These are phyloP conservation scores for Solanum piurae DNA, from an alignment of 257 asterid species.

Conservation along the genomic window DNA sequence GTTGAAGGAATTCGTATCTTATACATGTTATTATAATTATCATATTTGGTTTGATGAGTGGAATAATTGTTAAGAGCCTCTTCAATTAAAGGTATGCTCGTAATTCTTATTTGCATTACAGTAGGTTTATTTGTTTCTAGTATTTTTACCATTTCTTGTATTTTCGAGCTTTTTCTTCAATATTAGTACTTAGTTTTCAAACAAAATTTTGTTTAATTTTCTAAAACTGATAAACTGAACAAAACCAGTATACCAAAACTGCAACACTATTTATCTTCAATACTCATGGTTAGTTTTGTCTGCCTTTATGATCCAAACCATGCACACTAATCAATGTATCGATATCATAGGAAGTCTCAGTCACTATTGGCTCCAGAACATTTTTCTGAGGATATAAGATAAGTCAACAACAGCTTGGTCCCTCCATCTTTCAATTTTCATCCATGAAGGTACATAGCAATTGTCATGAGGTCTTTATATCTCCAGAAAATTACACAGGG, in stretches of 20 bases:
- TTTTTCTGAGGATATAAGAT: neutral
- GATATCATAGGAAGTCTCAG: neutral
- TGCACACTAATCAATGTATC: neutral
- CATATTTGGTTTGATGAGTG: neutral
- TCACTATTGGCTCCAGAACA: neutral
- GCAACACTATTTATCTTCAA: neutral
- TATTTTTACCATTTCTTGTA: neutral
- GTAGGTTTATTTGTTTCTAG: neutral
- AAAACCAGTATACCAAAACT: neutral
- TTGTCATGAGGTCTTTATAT: neutral
- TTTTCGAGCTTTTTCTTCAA: neutral
- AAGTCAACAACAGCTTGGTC: neutral
- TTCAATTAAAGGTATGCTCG: neutral
- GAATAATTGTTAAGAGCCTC: neutral
- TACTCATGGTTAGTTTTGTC: neutral
- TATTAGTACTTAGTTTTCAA: neutral
- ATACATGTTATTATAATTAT: neutral
- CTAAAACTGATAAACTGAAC: neutral
- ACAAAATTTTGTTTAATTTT: neutral
- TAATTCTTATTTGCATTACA: neutral
- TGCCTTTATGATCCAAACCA: neutral
- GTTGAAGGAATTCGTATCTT: neutral
- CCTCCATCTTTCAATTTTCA: neutral
- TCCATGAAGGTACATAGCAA: neutral
- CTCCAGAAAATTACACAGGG: neutral